These are phyloP conservation scores for Drechslerella stenobrocha DNA, from an alignment of 2,329 filamentous ascomycete genomes.

Conservation along the genomic window DNA sequence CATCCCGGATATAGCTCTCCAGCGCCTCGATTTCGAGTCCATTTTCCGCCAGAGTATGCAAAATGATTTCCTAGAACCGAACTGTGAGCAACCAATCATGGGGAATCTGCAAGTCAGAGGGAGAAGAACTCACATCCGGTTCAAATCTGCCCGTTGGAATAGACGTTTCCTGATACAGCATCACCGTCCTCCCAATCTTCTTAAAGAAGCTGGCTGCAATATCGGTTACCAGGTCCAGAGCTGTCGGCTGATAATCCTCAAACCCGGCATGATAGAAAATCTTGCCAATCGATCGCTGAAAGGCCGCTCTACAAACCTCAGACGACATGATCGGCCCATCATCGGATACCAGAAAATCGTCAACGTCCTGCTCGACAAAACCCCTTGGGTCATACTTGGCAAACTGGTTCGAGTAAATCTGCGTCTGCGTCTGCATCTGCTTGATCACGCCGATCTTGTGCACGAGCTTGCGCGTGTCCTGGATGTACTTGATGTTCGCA, in stretches of 20 bases:
- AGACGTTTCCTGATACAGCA: constrained; percentile 79
- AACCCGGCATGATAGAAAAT: constrained; percentile 96
- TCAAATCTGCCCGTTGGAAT: constrained; percentile 54
- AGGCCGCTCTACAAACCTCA: constrained; percentile 76
- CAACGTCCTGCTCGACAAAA: constrained; percentile 82
- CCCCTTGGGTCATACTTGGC: constrained; percentile 91
- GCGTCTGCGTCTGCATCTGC: constrained; percentile 98
- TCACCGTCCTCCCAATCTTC: constrained; percentile 78
- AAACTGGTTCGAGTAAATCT: constrained; percentile 98
- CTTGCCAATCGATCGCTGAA: constrained; percentile 90
- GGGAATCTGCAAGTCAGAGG: not conserved
- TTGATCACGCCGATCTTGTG: constrained; percentile 98
- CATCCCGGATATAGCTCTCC: constrained; percentile 86
- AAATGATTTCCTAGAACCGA: constrained; percentile 73
- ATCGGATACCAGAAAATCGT: constrained; percentile 85
- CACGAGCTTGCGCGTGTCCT: constrained; percentile 92
- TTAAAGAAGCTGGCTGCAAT: constrained; percentile 86
- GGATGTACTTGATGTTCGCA: constrained; percentile 88
- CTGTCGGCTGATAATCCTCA: constrained; percentile 93
- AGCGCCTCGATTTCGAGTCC: constrained; percentile 79
- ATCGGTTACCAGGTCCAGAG: constrained; percentile 85
- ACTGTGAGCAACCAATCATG: constrained; percentile 5
- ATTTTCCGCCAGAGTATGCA: constrained; percentile 82
- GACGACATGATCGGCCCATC: constrained; percentile 85
- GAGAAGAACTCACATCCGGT: constrained; percentile 49